These are phyloP conservation scores for Wickerhamiella parazyma DNA, from an alignment of 805 yeast genomes.

Conservation along the genomic window DNA sequence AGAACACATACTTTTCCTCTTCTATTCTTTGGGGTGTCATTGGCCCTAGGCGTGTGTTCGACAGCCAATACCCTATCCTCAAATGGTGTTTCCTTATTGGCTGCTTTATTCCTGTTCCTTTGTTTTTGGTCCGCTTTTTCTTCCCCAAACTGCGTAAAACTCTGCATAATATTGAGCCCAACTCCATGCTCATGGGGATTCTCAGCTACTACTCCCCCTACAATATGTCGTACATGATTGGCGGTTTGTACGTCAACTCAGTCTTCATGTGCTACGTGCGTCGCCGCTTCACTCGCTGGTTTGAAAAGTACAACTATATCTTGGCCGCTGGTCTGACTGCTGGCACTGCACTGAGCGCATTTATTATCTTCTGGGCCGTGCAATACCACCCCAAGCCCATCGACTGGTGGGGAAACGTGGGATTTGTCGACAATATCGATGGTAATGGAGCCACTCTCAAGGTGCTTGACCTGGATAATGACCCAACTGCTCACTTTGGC, in stretches of 20 bases:
- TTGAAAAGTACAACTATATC: slow-evolving; percentile 37
- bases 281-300: slow-evolving; percentile 38
- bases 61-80: slow-evolving; percentile 44
- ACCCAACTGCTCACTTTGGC: slow-evolving; percentile 3
- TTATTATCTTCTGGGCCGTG: slow-evolving; percentile 41
- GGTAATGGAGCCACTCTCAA: slow-evolving; percentile 11
- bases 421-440: slow-evolving; percentile 16
- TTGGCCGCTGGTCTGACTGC: slow-evolving; percentile 43
- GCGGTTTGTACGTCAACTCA: slow-evolving; percentile 12
- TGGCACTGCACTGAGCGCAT: slow-evolving; percentile 45
- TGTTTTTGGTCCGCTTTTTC: slow-evolving; percentile 15
- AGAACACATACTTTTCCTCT: slow-evolving; percentile 34
- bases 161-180: slow-evolving; percentile 35
- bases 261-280: slow-evolving; percentile 24
- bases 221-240: slow-evolving; percentile 14
- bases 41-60: slow-evolving; percentile 40
- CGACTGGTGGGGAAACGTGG: slow-evolving; percentile 52
- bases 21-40: slow-evolving; percentile 46
- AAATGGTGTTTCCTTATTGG: slow-evolving; percentile 57
- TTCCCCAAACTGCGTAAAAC: slow-evolving; percentile 15
- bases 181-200: slow-evolving; percentile 21
- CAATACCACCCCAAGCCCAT: slow-evolving; percentile 31
- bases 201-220: slow-evolving; percentile 16
- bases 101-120: slow-evolving; percentile 18
- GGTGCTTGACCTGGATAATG: no score